These are phyloP conservation scores for Fusarium temperatum DNA, from an alignment of 2,329 filamentous ascomycete species.

Conservation along the genomic window DNA sequence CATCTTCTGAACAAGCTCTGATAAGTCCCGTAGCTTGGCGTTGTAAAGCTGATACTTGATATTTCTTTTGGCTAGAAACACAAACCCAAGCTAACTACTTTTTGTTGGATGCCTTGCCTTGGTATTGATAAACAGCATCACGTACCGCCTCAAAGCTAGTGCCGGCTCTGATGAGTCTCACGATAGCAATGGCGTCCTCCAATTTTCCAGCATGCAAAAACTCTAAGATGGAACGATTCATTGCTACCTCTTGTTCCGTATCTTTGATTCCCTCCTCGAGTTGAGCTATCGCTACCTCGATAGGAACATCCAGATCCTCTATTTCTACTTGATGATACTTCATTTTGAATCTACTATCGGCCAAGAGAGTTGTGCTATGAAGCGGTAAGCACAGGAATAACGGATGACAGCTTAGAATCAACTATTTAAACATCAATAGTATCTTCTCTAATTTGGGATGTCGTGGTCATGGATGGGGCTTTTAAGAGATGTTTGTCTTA, in stretches of 20 bases:
- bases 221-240: background rate
- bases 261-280: background rate
- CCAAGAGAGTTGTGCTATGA: background rate
- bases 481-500: background rate
- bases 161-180: background rate
- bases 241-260: background rate
- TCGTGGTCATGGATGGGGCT: too few relatives aligned
- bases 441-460: background rate
- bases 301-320: background rate
- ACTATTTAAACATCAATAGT: background rate
- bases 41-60: background rate
- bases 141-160: background rate
- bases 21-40: too few relatives aligned
- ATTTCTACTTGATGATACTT: background rate
- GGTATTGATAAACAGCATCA: background rate
- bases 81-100: background rate
- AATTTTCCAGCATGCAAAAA: background rate
- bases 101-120: background rate
- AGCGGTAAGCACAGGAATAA: background rate
- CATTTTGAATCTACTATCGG: background rate
- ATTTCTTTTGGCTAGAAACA: background rate
- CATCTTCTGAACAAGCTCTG: too few relatives aligned
- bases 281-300: background rate
- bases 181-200: background rate
- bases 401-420: background rate